Conservation (phyloP, 2,329 filamentous ascomycete genomes). For the Coniosporium tulheliwenetii region DNA sequence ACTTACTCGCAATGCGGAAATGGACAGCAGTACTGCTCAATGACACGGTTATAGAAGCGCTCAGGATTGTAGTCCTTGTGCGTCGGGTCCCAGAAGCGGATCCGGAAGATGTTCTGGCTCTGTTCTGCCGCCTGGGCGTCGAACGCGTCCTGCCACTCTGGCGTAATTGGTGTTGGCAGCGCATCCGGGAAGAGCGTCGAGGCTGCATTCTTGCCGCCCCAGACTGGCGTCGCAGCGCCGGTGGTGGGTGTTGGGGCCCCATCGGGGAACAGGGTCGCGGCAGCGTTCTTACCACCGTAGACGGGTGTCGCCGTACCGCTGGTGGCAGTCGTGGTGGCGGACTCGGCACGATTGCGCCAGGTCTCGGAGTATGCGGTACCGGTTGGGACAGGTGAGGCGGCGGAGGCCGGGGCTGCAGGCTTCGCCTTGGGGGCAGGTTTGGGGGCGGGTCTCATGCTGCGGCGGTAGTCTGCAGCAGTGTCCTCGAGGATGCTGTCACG, state of each 20-base stretch:
- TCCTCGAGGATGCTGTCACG: not conserved
- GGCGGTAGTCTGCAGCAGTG: no score
- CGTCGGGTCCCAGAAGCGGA: slow-evolving; percentile 32
- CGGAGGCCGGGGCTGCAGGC: not conserved
- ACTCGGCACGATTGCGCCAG: not conserved
- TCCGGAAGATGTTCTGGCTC: slow-evolving; percentile 22
- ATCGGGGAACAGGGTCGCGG: no score
- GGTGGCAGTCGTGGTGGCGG: slow-evolving; percentile 2
- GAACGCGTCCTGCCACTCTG: not conserved
- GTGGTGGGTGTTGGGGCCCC: not conserved
- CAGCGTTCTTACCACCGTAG: not conserved
- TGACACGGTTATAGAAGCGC: slow-evolving; percentile 29
- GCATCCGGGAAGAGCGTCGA: slow-evolving; percentile 20
- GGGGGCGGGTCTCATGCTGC: not conserved
- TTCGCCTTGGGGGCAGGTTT: slow-evolving; percentile 1
- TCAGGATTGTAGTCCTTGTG: slow-evolving; percentile 31
- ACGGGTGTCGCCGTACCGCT: not conserved
- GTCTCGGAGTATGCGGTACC: no score
- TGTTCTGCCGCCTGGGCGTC: slow-evolving; percentile 7
- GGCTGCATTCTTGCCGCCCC: slow-evolving; percentile 4
- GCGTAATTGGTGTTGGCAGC: slow-evolving; percentile 12
- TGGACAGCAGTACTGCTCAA: slow-evolving; percentile 38
- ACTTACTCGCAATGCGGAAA: slow-evolving; percentile 35
- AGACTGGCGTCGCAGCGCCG: slow-evolving; percentile 1
- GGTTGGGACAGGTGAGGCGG: no score